Base-by-base conservation (phyloP, 2,329 filamentous ascomycete genomes). In the Fusarium sp. region DNA sequence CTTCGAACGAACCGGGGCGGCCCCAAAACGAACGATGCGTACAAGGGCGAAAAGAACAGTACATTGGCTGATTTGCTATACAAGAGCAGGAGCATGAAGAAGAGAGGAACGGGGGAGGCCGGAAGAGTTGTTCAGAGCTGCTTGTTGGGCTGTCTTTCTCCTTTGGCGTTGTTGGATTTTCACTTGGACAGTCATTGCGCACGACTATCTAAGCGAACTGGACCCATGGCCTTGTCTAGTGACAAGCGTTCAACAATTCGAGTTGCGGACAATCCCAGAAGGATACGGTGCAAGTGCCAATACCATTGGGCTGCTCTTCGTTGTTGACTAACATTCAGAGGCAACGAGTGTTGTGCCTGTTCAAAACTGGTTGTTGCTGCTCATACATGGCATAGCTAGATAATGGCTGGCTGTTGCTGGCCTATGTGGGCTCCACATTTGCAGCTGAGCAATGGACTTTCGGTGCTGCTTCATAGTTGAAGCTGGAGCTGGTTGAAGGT, bases 311-410 rank as follows among this genome's bases (percentile, higher is more conserved):
- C 3, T 35, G 3, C 25, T 17, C 20, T 20, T 4, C 15, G 15
- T 15, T 37, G 17, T 17, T 15, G 35, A 47, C 22, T 2, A 17
- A 27, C 45, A 50, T 50, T 27, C 45, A 15, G 12, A 60, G 32
- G 27, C 62, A 68, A 60, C 45, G 12, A 73, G 70, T 71, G 70
- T 52, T 71, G 66, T 40, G 14, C 12, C 35, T 20, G 14, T 37
- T 68, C n/a, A 35, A n/a, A 20, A 22, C 35, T 15, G 22, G 20
- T 67, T 50, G 30, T 17, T 17, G 20, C 27, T 33, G 22, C 50
- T 47, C 9, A 56, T 17, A n/a, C 33, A 33, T 50, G 4, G 27
- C 14, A 50, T 25, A 20, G 47, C 14, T 45, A 25, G 32, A 38
- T 25, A 27, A 25, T 59, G 6, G 22, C 35, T 4, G 20, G 15